Evolutionary conservation across 495 filamentous ascomycete genomes (phyloP), one percentile per base, ranked within the genome.

Genomic region (Delitschia confertaspora): DNA sequence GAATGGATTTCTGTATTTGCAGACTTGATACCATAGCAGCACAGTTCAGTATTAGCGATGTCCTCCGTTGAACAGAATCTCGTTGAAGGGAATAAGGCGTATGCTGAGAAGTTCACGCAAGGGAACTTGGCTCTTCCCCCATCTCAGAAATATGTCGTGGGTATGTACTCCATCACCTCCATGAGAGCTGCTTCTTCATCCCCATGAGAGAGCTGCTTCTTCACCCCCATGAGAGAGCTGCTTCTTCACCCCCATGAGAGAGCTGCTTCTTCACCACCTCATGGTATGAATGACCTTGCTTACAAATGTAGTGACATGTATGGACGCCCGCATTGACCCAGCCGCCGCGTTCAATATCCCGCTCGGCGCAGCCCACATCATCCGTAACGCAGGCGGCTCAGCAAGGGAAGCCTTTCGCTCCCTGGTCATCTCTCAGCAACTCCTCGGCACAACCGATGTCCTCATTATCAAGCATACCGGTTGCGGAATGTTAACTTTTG

Each of bases 401-500:
- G 79, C 73, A 0, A 62, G 63, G 11, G 85, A 88, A 30, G 82
- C 78, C 1, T 66, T 88, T 1, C 77, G 85, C 38, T 81, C 75
- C 25, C 70, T 93, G 46, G 66, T 88, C 26, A 87, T 93, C 51
- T 85, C 80, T 3, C 68, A 93, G 67, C 85, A 93, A 60, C 68
- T 88, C 3, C 73, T 93, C 6, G 82, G 79, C n/a, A 94, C 85
- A 0, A 69, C 66, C 0, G 84, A 87, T 55, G 76, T 93, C 23
- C 51, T 89, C 20, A 51, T 93, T 16, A 65, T 93, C 44, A 88
- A 93, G 63, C 83, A 93, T 38, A 80, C 74, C 4, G 80, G 78
- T 4, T 93, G 85, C 53, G 85, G 85, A 20, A 91, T 91, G 86
- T 55, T 88, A 29, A 85, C 76, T 0, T 93, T 89, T 53, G 70